Conservation (phyloP, 495 filamentous ascomycete species). For the Aspergillus bridgeri region DNA sequence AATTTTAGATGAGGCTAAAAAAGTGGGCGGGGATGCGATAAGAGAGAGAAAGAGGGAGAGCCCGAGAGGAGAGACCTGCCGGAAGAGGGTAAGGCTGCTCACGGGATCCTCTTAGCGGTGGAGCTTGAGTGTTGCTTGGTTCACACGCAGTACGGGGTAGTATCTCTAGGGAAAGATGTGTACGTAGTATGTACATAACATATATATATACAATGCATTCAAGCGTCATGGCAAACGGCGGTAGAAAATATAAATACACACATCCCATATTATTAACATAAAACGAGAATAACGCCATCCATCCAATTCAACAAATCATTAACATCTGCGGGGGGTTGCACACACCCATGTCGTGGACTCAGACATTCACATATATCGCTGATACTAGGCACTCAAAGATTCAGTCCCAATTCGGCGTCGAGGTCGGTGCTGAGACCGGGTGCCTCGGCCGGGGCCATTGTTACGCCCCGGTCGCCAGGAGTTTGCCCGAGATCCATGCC, state of each 20-base stretch:
- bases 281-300: neutral
- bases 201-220: too few relatives aligned
- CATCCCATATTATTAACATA: neutral
- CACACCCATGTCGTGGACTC: neutral
- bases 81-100: too few relatives aligned
- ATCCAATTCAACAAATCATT: neutral
- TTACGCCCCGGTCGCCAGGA: constrained; percentile 7
- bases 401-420: constrained; percentile 33
- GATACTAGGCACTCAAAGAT: constrained; percentile 14
- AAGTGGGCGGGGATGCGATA: neutral
- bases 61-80: too few relatives aligned
- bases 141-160: too few relatives aligned
- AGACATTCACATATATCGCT: constrained; percentile 6
- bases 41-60: neutral
- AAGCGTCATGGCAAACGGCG: too few relatives aligned
- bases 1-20: too few relatives aligned
- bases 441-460: too few relatives aligned
- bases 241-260: too few relatives aligned
- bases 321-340: neutral
- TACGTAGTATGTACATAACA: too few relatives aligned
- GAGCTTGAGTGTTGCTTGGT: too few relatives aligned
- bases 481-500: constrained; percentile 23
- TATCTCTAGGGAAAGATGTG: too few relatives aligned
- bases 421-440: constrained; percentile 21
- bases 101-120: too few relatives aligned